phyloP scores from a whole-genome alignment of 2,329 filamentous ascomycete genomes.

The Diaporthe nobilis region DNA sequence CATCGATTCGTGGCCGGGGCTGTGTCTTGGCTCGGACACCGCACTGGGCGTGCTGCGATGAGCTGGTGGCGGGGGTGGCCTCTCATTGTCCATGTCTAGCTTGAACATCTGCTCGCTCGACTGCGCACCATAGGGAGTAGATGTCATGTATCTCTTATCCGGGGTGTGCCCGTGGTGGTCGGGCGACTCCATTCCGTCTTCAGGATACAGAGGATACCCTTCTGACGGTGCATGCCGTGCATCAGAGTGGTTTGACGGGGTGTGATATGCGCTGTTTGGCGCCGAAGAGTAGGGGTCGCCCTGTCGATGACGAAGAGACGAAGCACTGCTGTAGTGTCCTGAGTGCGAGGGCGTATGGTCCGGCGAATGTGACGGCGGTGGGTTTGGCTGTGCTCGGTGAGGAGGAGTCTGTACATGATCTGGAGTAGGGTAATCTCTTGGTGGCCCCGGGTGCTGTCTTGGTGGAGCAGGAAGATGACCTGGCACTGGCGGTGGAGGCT shows the following conservation, averaged over 20 bases:
- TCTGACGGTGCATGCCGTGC: constrained; percentile 44
- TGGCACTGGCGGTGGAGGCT: constrained; percentile 53
- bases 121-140: constrained; percentile 51
- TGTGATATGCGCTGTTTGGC: constrained; percentile 45
- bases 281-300: constrained; percentile 55
- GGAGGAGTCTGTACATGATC: constrained; percentile 64
- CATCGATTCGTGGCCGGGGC: constrained; percentile 24
- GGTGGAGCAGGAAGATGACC: constrained; percentile 42
- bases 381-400: constrained; percentile 58
- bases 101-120: constrained; percentile 49
- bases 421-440: constrained; percentile 50
- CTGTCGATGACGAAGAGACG: constrained; percentile 52
- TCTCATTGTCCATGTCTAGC: constrained; percentile 55
- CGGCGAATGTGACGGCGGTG: constrained; percentile 58
- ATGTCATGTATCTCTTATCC: constrained; percentile 46
- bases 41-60: constrained; percentile 61
- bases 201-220: constrained; percentile 51
- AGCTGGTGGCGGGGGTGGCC: constrained; percentile 70
- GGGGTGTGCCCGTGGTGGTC: constrained; percentile 54
- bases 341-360: constrained; percentile 68
- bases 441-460: constrained; percentile 28
- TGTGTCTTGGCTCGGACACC: constrained; percentile 35
- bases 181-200: constrained; percentile 55
- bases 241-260: constrained; percentile 43
- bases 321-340: constrained; percentile 64